Evolutionary conservation across 768 basidiomycete genomes (phyloP).

Genomic region (Kwoniella shandongensis): DNA sequence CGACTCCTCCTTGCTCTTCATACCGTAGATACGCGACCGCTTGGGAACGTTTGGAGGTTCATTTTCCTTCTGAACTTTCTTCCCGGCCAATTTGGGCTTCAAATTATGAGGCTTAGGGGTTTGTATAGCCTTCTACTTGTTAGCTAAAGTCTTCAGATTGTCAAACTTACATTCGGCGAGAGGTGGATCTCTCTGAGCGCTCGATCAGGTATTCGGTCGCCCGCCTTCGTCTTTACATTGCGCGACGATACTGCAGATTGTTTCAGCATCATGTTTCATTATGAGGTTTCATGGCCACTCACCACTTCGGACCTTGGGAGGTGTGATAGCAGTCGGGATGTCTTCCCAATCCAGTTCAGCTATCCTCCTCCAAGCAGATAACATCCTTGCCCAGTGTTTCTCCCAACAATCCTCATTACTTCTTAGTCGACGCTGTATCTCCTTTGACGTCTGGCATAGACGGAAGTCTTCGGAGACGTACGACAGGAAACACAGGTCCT

Average conservation of each 20-base stretch:
- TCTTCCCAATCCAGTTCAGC: constrained; percentile 40
- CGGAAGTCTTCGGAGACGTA: constrained; percentile 22
- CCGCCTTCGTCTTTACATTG: neutral
- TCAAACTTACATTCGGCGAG: constrained; percentile 22
- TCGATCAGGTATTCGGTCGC: neutral
- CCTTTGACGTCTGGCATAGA: constrained; percentile 29
- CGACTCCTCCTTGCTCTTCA: constrained; percentile 16
- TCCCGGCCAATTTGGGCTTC: neutral
- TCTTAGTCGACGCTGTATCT: constrained; percentile 13
- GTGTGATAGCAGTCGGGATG: constrained; percentile 18
- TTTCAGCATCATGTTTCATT: too few species aligned
- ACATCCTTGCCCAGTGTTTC: constrained; percentile 39
- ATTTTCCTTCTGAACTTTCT: constrained; percentile 6
- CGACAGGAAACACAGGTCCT: constrained; percentile 37
- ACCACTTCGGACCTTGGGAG: constrained; percentile 9
- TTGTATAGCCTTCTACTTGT: neutral
- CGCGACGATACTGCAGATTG: neutral
- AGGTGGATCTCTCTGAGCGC: constrained; percentile 35
- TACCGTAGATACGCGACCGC: constrained; percentile 16
- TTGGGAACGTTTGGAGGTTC: constrained; percentile 11
- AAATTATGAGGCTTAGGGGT: neutral
- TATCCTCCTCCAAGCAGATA: constrained; percentile 30
- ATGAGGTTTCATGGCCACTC: too few species aligned
- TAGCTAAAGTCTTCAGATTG: neutral
- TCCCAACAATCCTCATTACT: constrained; percentile 35